These are phyloP conservation scores for Prototheca stagnorum DNA, from an alignment of 163 green algal genomes.

Conservation along the genomic window DNA sequence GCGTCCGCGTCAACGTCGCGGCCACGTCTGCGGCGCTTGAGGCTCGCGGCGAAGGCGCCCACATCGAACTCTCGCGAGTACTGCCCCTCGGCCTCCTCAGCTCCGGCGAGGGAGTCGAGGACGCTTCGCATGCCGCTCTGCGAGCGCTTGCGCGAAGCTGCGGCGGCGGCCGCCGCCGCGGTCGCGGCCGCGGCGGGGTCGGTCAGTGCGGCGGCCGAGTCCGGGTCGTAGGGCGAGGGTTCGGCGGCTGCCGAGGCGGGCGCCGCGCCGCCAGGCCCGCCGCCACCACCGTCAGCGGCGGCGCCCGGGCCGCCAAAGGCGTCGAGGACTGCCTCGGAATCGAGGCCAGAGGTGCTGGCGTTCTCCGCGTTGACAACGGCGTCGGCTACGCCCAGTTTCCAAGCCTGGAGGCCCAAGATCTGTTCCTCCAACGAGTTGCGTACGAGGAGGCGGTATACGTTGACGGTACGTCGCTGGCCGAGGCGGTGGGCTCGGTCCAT, in stretches of 20 bases:
- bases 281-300: background rate
- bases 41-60: background rate
- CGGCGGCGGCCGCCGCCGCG: no score
- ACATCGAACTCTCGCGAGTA: conserved; percentile 12
- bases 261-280: no score
- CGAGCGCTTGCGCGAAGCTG: no score
- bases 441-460: conserved; percentile 91
- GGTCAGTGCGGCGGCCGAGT: no score
- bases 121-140: no score
- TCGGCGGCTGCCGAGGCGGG: no score
- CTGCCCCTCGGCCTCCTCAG: conserved; percentile 10
- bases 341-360: conserved; percentile 62
- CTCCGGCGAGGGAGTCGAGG: background rate
- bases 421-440: conserved; percentile 81
- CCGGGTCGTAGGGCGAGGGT: no score
- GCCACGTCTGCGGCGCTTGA: no score
- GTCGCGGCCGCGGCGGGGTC: no score
- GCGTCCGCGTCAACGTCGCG: no score
- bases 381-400: conserved; percentile 88
- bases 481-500: conserved; percentile 97
- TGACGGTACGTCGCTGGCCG: conserved; percentile 83
- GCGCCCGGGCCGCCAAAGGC: background rate
- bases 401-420: conserved; percentile 89
- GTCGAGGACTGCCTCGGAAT: conserved; percentile 29
- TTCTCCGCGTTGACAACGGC: conserved; percentile 80